Percentiles rank a stretch among this genome's conserved stretches.
phyloP scores from a whole-genome alignment of 2,329 filamentous ascomycete species.

The Byssochlamys sp. region DNA sequence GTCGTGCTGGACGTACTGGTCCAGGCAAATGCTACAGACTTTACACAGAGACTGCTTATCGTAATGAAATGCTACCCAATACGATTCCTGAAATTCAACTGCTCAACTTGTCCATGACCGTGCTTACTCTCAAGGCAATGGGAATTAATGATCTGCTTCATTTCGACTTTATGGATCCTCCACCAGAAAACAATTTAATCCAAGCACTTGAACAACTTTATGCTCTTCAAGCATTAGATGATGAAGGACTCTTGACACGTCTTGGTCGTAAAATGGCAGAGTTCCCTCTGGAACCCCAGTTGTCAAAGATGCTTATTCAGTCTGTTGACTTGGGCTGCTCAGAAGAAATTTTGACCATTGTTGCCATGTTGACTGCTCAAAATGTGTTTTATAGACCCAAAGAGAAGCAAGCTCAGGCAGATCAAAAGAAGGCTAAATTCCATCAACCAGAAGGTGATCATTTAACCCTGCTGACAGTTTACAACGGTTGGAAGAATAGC shows the following conservation, averaged over 20 bases:
- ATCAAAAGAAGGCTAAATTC: conserved; percentile 96
- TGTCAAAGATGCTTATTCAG: conserved; percentile 82
- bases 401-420: conserved; percentile 90
- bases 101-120: conserved; percentile 83
- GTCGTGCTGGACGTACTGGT: conserved; percentile 84
- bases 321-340: conserved; percentile 81
- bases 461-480: conserved; percentile 88
- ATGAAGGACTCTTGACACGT: conserved; percentile 86
- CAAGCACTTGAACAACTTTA: conserved; percentile 93
- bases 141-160: conserved; percentile 94
- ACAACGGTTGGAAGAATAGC: conserved; percentile 87
- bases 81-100: conserved; percentile 94
- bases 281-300: conserved; percentile 90
- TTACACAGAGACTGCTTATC: conserved; percentile 90
- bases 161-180: conserved; percentile 98
- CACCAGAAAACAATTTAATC: conserved; percentile 94
- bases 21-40: conserved; percentile 92
- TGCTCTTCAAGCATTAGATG: conserved; percentile 78
- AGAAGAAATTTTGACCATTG: conserved; percentile 87
- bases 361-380: conserved; percentile 82
- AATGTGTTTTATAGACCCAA: conserved; percentile 91
- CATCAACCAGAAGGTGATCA: conserved; percentile 92
- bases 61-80: conserved; percentile 92
- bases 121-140: conserved; percentile 97
- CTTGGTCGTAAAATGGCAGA: conserved; percentile 95